Base-by-base conservation (phyloP, 2,329 filamentous ascomycete species). In the Herpotrichia juniperi region DNA sequence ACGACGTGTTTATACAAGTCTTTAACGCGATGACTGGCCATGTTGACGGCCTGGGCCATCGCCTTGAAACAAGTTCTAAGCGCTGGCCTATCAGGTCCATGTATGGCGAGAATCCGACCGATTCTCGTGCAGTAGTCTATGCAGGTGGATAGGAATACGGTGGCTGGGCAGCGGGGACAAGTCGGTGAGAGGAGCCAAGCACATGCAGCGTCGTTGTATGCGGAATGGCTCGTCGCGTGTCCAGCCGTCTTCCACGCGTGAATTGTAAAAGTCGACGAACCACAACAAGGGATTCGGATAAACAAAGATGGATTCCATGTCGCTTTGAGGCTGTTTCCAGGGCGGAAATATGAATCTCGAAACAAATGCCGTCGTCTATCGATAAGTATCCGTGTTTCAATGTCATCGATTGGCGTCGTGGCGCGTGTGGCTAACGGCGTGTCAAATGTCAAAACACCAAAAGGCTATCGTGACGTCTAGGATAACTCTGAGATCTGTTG, bases 21-120 rank as follows among this genome's bases (percentile, higher is more conserved):
- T 67, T 67, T 56, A 67, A 72, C 70, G 70, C 67, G 71, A 72
- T 66, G 69, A 72, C 68, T 72, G 62, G 70, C 66, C 65, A 56
- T 51, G 49, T 50, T 42, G 49, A 53, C 50, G 42, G 62, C 60
- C 60, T 57, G 61, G 58, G 57, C 53, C 57, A 67, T 32, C 51
- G 63, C 63, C 58, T 60, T 68, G 69, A 71, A 74, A 72, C 68
- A 61, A 66, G 65, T 61, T 59, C 51, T 51, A 2, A 50, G 26
- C 8, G 19, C n/a, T 30, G 48, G 50, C 69, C 65, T 62, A 72
- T 67, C 43, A 51, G 61, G 58, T 32, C 31, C 16, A 21, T 40
- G 21, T 25, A 57, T 37, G 48, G 42, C 32, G 30, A 53, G 55
- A 57, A 61, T 44, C 45, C 42, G 56, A 48, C 58, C 61, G 59